phyloP scores from a whole-genome alignment of 441 rosid genomes.

The Gossypium trilobum region DNA sequence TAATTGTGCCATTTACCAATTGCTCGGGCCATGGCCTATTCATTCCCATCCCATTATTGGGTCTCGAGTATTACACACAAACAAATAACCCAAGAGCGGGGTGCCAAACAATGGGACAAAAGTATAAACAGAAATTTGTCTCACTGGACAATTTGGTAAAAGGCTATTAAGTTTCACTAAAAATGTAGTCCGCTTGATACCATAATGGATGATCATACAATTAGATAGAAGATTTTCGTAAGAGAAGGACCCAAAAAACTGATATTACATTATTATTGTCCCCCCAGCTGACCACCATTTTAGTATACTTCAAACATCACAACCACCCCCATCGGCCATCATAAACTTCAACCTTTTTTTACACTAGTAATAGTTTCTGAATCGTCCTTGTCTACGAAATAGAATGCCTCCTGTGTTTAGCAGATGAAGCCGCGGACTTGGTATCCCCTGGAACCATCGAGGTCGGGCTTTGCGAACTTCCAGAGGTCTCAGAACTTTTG shows the following conservation, averaged over 20 bases:
- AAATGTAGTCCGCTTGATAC: background rate
- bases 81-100: too few species aligned
- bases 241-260: slow-evolving; percentile 4
- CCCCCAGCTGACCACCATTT: background rate
- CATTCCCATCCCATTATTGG: too few species aligned
- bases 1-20: too few species aligned
- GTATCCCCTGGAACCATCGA: slow-evolving; percentile 51
- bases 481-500: slow-evolving; percentile 85
- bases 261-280: background rate
- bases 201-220: background rate
- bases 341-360: slow-evolving; percentile 27
- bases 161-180: background rate
- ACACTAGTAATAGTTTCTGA: slow-evolving; percentile 26
- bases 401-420: slow-evolving; percentile 70
- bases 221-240: background rate
- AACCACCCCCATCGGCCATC: background rate
- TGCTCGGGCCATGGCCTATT: too few species aligned
- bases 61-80: too few species aligned
- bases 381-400: slow-evolving; percentile 41
- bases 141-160: background rate
- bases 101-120: too few species aligned
- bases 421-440: slow-evolving; percentile 60
- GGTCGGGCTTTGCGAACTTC: slow-evolving; percentile 83
- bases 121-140: background rate
- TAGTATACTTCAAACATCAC: background rate